phyloP scores from a whole-genome alignment of 257 asterid genomes.

The Avicennia marina region DNA sequence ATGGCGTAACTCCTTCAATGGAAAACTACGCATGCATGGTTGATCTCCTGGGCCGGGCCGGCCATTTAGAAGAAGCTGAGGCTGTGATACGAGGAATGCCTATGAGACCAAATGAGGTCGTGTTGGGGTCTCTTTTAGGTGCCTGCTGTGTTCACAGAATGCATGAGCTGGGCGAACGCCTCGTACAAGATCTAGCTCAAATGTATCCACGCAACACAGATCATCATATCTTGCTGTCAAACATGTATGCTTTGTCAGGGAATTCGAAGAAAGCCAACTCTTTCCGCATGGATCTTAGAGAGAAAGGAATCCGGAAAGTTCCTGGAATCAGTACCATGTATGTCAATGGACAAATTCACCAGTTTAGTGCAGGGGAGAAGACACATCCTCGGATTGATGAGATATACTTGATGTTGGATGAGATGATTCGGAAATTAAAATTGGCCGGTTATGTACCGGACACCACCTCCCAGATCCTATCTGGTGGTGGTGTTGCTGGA shows the following conservation, averaged over 20 bases:
- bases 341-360: slow-evolving; percentile 43
- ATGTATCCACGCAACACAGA: slow-evolving; percentile 59
- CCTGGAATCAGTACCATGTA: slow-evolving; percentile 67
- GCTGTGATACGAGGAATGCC: slow-evolving; percentile 54
- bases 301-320: slow-evolving; percentile 50
- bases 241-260: slow-evolving; percentile 56
- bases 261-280: slow-evolving; percentile 47
- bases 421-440: slow-evolving; percentile 45
- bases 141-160: slow-evolving; percentile 56
- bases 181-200: slow-evolving; percentile 41
- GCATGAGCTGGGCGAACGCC: slow-evolving; percentile 47
- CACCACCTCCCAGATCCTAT: slow-evolving; percentile 27
- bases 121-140: slow-evolving; percentile 74
- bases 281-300: slow-evolving; percentile 51
- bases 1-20: slow-evolving; percentile 53
- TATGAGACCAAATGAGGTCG: slow-evolving; percentile 74
- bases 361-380: slow-evolving; percentile 54
- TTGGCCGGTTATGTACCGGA: slow-evolving; percentile 45
- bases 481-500: slow-evolving; percentile 22
- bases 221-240: slow-evolving; percentile 68
- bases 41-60: slow-evolving; percentile 75
- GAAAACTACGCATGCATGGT: slow-evolving; percentile 78
- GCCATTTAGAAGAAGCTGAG: slow-evolving; percentile 69
- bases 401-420: slow-evolving; percentile 49
- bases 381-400: slow-evolving; percentile 36